phyloP scores from a whole-genome alignment of 768 basidiomycete species.

The Tubosaeta sp. region DNA sequence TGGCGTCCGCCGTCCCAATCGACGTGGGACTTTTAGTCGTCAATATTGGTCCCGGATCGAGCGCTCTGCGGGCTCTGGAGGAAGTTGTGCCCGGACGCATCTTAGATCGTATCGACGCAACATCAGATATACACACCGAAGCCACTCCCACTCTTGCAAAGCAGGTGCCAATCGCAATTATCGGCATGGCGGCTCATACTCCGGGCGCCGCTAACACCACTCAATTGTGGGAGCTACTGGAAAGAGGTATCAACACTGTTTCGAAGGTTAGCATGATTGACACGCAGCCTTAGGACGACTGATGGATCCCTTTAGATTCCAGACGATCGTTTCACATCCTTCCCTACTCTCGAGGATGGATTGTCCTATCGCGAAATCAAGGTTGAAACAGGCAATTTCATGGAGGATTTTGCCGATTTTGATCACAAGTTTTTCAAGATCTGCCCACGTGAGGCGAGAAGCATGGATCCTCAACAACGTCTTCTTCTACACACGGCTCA shows the following conservation, averaged over 20 bases:
- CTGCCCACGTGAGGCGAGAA: constrained; percentile 68
- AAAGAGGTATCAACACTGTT: constrained; percentile 52
- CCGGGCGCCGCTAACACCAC: constrained; percentile 45
- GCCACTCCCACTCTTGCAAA: constrained; percentile 11
- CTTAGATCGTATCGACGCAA: constrained; percentile 15
- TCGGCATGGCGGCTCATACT: constrained; percentile 63
- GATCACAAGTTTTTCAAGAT: constrained; percentile 71
- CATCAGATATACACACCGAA: constrained; percentile 6
- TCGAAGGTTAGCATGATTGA: constrained; percentile 41
- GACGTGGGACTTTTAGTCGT: constrained; percentile 33
- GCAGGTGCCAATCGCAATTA: constrained; percentile 58
- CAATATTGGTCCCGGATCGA: constrained; percentile 47
- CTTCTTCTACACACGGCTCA: constrained; percentile 62
- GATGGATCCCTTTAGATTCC: constrained; percentile 48
- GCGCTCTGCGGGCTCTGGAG: constrained; percentile 38
- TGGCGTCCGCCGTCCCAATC: constrained; percentile 15
- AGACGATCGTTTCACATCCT: constrained; percentile 48
- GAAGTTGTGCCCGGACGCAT: constrained; percentile 25
- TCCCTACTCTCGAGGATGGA: constrained; percentile 22
- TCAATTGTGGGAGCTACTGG: constrained; percentile 57
- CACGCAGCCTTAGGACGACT: neutral
- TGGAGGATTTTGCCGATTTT: constrained; percentile 53
- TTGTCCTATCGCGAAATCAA: constrained; percentile 42
- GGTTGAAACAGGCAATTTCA: constrained; percentile 59
- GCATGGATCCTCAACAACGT: constrained; percentile 76